Evolutionary conservation across 1,284 basidiomycete genomes (phyloP), one percentile per base, ranked within the genome.

Genomic region (Austropuccinia psidii): DNA sequence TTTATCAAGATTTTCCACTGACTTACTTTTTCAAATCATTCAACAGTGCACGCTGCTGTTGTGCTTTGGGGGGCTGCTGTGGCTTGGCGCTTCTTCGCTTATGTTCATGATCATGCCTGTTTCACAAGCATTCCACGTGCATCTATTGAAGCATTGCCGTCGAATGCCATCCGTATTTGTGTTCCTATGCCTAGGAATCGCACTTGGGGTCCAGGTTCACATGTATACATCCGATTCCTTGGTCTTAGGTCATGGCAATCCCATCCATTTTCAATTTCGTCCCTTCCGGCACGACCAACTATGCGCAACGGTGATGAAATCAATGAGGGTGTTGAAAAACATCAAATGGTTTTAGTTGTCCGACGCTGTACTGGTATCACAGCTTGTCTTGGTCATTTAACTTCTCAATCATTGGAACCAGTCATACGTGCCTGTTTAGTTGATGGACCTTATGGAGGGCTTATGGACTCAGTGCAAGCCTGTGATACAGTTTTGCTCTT

Each of bases 201-300:
- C 39, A 76, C 66, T 24, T 84, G 83, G 83, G 73, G 75, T 4
- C 81, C 82, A 0, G 83, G 83, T 2, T 83, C 83, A 76, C 82
- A 84, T 76, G 80, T 81, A 76, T 84, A 83, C 75, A 76, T 84
- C 37, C 82, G 83, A 31, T 80, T 84, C 76, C 80, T 80, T 1
- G 74, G 61, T 8, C 52, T 76, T 11, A 52, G 58, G 24, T 69
- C 75, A 5, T 76, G 74, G 74, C 37, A 73, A 49, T 80, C 82
- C 29, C 83, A 84, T 75, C 83, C 83, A 17, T 83, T 83, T 77
- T 83, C 83, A 5, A 77, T 83, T 45, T 77, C 82, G 1, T 81
- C 80, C 31, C 75, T 82, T 8, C 77, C 80, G 1, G 2, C 57
- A 67, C n/a, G 70, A 75, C n/a, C 58, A 29, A 35, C 21, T 15